A percentile compares a stretch with the other conserved stretches of the same genome.
phyloP scores from a whole-genome alignment of 352 stramenopile species.

The Aphanomyces invadans region DNA sequence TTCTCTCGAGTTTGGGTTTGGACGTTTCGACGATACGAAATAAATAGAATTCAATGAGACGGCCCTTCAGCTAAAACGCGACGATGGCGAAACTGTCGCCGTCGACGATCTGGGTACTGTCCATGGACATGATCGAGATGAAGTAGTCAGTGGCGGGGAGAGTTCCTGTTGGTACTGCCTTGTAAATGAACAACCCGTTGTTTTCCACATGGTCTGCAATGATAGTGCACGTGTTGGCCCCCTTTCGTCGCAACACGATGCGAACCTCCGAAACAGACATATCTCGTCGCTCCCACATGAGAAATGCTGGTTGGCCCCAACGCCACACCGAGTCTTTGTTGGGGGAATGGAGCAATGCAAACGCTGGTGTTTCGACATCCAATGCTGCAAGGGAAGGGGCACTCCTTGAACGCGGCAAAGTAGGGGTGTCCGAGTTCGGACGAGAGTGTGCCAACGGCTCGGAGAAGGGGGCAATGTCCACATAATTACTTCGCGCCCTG shows the following conservation, averaged over 20 bases:
- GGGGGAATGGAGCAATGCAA: not conserved
- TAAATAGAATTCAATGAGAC: conserved; percentile 8
- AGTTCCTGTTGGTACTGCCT: not conserved
- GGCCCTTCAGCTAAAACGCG: not conserved
- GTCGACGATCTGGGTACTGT: conserved; percentile 13
- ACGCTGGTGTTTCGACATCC: not conserved
- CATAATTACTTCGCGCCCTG: not conserved
- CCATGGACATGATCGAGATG: conserved; percentile 24
- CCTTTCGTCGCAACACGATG: conserved; percentile 19
- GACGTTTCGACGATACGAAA: not conserved
- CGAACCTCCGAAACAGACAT: conserved; percentile 20
- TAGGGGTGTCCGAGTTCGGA: not conserved
- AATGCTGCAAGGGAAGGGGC: not conserved
- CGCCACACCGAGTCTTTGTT: conserved; percentile 16
- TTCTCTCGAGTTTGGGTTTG: too few species aligned
- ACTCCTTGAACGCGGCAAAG: not conserved
- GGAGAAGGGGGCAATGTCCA: not conserved
- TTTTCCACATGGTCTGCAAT: conserved; percentile 24
- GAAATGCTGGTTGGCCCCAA: conserved; percentile 12
- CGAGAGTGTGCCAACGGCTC: not conserved
- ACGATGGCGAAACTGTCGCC: conserved; percentile 17
- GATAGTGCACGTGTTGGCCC: conserved; percentile 9
- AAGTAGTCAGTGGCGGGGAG: conserved; percentile 16
- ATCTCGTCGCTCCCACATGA: conserved; percentile 20
- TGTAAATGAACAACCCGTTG: conserved; percentile 21